Evolutionary conservation across 768 basidiomycete genomes (phyloP).

Genomic region (Inosperma sp.): DNA sequence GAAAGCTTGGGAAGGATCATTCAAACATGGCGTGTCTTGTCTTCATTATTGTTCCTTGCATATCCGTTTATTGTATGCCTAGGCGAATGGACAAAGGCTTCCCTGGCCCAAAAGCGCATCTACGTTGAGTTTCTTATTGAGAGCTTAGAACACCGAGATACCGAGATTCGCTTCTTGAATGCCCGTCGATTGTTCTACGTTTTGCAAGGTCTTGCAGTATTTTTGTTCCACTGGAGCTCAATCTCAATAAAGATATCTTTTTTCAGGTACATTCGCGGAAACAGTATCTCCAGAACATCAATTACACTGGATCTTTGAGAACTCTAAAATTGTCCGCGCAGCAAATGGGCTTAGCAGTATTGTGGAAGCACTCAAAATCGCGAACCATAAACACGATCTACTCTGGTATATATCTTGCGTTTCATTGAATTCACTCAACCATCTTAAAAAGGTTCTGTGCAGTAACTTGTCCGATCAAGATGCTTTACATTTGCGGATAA

Average conservation of each 20-base stretch:
- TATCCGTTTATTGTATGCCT: conserved; percentile 3
- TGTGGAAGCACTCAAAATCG: conserved; percentile 86
- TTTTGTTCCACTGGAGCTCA: no score
- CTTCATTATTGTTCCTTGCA: not conserved
- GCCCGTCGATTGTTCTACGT: conserved; percentile 87
- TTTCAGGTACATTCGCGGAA: conserved; percentile 92
- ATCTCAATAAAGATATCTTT: no score
- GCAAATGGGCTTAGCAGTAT: conserved; percentile 82
- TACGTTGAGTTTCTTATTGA: conserved; percentile 81
- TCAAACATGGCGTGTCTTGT: conserved; percentile 57
- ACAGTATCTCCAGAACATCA: conserved; percentile 92
- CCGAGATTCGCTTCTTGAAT: conserved; percentile 80
- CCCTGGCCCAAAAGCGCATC: conserved; percentile 55
- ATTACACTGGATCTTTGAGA: conserved; percentile 92
- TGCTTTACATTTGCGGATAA: conserved; percentile 64
- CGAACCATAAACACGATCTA: conserved; percentile 80
- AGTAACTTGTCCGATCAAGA: conserved; percentile 77
- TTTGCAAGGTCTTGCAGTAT: conserved; percentile 96
- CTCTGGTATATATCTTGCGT: conserved; percentile 54
- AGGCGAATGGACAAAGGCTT: conserved; percentile 73
- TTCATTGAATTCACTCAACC: not conserved
- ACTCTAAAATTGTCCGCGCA: conserved; percentile 78
- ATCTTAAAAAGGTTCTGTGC: conserved; percentile 7
- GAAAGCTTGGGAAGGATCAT: conserved; percentile 84
- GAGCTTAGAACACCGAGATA: conserved; percentile 80